Percentiles rank a stretch among this genome's conserved stretches.
phyloP scores from a whole-genome alignment of 1,284 basidiomycete genomes.

The Marasmius oreades region DNA sequence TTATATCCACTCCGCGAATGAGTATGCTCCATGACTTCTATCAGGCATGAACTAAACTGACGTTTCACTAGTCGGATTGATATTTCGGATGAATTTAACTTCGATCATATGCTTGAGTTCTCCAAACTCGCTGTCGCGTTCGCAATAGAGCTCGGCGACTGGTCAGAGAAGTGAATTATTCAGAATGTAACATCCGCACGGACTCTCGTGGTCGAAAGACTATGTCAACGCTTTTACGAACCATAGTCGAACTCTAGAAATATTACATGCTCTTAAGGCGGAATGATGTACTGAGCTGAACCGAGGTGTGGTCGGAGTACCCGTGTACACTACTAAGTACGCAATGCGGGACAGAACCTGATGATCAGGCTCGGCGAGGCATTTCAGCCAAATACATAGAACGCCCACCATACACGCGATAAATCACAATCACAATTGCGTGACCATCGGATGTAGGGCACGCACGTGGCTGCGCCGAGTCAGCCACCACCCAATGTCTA shows the following conservation, averaged over 20 bases:
- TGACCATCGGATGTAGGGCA: background rate
- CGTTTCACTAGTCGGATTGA: slow-evolving; percentile 63
- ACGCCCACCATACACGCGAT: slow-evolving; percentile 48
- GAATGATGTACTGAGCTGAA: too few species aligned
- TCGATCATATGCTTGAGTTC: slow-evolving; percentile 81
- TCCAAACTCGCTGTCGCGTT: slow-evolving; percentile 87
- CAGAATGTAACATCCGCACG: background rate
- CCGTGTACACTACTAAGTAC: slow-evolving; percentile 45
- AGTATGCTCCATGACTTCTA: slow-evolving; percentile 47
- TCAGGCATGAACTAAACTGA: slow-evolving; percentile 16
- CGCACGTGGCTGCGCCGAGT: too few species aligned
- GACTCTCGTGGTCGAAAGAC: background rate
- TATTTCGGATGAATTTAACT: slow-evolving; percentile 84
- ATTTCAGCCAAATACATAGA: background rate
- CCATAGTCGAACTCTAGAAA: slow-evolving; percentile 36
- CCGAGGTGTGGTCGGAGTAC: slow-evolving; percentile 40
- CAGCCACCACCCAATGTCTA: too few species aligned
- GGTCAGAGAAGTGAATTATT: slow-evolving; percentile 25
- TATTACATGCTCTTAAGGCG: slow-evolving; percentile 35
- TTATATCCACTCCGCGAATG: slow-evolving; percentile 79
- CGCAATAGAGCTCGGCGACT: slow-evolving; percentile 73
- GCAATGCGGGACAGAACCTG: too few species aligned
- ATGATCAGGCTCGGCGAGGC: slow-evolving; percentile 27
- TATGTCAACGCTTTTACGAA: too few species aligned
- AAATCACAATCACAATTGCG: slow-evolving; percentile 21